A percentile compares a stretch with the other conserved stretches of the same genome.
phyloP scores from a whole-genome alignment of 179 eudicot genomes.

The Silene coronaria region DNA sequence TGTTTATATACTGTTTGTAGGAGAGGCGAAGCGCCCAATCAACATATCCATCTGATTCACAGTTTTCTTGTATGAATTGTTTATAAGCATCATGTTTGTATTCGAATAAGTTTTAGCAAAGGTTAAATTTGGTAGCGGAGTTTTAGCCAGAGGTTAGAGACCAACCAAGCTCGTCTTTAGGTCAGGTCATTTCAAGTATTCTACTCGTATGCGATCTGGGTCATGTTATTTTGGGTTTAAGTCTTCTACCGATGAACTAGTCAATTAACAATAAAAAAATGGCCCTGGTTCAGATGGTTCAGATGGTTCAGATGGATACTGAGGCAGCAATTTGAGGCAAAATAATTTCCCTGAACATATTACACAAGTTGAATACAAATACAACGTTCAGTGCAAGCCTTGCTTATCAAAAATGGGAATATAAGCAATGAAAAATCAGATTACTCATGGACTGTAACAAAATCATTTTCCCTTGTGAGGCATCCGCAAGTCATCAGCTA shows the following conservation, averaged over 20 bases:
- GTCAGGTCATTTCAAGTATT: no score
- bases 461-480: background rate
- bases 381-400: conserved; percentile 1
- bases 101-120: background rate
- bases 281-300: background rate
- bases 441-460: background rate
- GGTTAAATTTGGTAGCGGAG: no score
- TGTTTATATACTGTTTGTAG: conserved; percentile 22
- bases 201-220: no score
- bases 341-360: background rate
- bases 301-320: background rate
- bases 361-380: background rate
- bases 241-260: no score
- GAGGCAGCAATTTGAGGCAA: background rate
- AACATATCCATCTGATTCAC: background rate
- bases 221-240: no score
- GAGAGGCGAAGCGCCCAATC: conserved; percentile 23
- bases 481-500: background rate
- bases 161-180: no score
- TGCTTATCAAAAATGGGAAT: conserved; percentile 6
- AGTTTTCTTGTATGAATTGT: no score
- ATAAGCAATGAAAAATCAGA: conserved; percentile 5
- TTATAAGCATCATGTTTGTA: background rate
- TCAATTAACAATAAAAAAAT: no score
- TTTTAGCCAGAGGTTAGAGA: no score